A percentile compares a stretch with the other conserved stretches of the same genome.
Evolutionary conservation across 2,329 filamentous ascomycete genomes (phyloP).

Genomic region (Penicillium sclerotigenum): DNA sequence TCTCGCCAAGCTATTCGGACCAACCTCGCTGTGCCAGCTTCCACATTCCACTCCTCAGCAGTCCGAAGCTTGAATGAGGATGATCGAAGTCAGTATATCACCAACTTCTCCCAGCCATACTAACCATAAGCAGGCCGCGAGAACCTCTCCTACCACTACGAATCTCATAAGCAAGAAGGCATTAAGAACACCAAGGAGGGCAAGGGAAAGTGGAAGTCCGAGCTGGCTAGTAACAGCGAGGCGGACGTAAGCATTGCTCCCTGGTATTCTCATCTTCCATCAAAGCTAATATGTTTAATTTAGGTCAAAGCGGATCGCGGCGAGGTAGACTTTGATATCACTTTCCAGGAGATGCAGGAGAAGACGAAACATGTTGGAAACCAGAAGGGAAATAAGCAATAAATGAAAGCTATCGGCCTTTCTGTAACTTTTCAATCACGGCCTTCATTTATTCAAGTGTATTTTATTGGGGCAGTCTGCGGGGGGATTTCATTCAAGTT

Average conservation of each 20-base stretch:
- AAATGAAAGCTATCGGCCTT: not conserved
- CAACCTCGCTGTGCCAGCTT: conserved; percentile 11
- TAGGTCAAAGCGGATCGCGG: conserved; percentile 60
- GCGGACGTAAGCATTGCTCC: conserved; percentile 56
- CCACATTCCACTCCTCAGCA: conserved; percentile 32
- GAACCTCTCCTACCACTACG: conserved; percentile 44
- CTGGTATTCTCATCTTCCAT: no score
- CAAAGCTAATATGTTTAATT: not conserved
- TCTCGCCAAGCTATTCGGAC: conserved; percentile 24
- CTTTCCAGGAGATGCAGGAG: conserved; percentile 55
- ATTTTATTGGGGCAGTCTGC: not conserved
- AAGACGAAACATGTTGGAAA: conserved; percentile 51
- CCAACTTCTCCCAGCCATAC: not conserved
- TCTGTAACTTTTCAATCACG: not conserved
- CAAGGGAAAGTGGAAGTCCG: conserved; percentile 71
- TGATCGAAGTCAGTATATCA: conserved; percentile 31
- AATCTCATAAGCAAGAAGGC: conserved; percentile 61
- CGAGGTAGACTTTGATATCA: conserved; percentile 39
- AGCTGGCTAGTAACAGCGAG: conserved; percentile 75
- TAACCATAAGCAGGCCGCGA: conserved; percentile 39
- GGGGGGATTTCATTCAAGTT: not conserved
- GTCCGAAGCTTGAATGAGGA: conserved; percentile 34
- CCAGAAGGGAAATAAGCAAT: conserved; percentile 5
- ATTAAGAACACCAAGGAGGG: conserved; percentile 54
- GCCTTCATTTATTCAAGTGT: not conserved